These are phyloP conservation scores for Xerocomus minutiporus DNA, from an alignment of 1,284 basidiomycete species.

Conservation along the genomic window DNA sequence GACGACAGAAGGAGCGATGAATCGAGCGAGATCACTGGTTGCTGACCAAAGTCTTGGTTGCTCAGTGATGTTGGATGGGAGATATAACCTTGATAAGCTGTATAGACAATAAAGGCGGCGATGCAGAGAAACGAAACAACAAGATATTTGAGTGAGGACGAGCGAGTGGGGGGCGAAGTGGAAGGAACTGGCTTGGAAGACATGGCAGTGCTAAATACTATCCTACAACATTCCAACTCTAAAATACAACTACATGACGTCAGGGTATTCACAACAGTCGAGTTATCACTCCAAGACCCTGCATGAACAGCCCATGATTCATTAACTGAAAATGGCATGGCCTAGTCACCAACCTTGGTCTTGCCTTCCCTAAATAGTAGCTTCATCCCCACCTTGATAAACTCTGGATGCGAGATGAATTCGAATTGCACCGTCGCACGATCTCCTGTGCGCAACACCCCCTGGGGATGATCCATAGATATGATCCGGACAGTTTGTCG, in stretches of 20 bases:
- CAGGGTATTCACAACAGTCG: constrained; percentile 31
- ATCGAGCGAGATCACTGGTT: constrained; percentile 4
- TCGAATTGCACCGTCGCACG: constrained; percentile 87
- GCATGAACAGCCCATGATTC: not conserved
- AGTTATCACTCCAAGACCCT: constrained; percentile 45
- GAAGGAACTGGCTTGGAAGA: too few relatives aligned
- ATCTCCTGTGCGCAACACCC: constrained; percentile 85
- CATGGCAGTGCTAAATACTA: not conserved
- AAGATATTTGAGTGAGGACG: constrained; percentile 17
- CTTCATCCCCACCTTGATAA: constrained; percentile 88
- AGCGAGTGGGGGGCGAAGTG: constrained; percentile 7
- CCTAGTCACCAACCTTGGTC: constrained; percentile 62
- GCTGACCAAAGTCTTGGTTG: constrained; percentile 17
- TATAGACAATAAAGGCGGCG: constrained; percentile 17
- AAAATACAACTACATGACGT: constrained; percentile 17
- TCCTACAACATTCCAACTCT: constrained; percentile 21
- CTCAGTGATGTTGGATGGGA: constrained; percentile 5
- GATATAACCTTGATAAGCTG: constrained; percentile 12
- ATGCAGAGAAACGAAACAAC: constrained; percentile 20
- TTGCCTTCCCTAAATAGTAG: constrained; percentile 89
- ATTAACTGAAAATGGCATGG: not conserved
- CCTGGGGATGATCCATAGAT: constrained; percentile 83
- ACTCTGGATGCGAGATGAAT: constrained; percentile 87
- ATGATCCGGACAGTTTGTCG: constrained; percentile 89
- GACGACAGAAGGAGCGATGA: constrained; percentile 9